Evolutionary conservation across 345 rosid genomes (phyloP).

Genomic region (Theobroma cacao): DNA sequence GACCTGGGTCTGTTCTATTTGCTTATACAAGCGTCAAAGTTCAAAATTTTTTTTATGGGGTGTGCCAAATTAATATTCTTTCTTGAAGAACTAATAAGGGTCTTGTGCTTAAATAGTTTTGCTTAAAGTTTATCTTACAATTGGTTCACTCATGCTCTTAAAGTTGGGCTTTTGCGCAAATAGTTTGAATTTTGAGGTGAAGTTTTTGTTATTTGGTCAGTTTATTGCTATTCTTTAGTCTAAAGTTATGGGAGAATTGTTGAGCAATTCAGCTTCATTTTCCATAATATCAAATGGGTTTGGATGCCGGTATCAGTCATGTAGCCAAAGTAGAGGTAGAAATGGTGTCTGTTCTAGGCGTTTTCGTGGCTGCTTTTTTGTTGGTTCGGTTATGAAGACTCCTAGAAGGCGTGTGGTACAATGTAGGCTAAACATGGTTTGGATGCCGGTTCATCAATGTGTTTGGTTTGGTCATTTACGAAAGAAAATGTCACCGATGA

Average conservation of each 20-base stretch:
- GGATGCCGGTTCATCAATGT: neutral
- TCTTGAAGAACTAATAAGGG: neutral
- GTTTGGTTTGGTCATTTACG: constrained; percentile 10
- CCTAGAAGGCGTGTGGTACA: constrained; percentile 21
- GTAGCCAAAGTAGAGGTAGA: neutral
- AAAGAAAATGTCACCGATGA: neutral
- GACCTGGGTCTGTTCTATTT: neutral
- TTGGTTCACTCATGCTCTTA: neutral
- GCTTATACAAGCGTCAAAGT: neutral
- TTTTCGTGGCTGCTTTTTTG: constrained; percentile 9
- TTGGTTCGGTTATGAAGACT: constrained; percentile 24
- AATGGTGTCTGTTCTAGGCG: neutral
- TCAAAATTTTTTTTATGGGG: neutral
- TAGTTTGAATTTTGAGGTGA: neutral
- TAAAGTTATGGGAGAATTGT: constrained; percentile 23
- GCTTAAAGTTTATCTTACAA: neutral
- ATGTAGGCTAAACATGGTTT: constrained; percentile 10
- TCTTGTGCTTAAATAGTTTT: neutral
- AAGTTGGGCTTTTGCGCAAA: neutral
- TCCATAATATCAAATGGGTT: constrained; percentile 16
- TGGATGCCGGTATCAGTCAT: constrained; percentile 14
- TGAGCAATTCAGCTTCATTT: constrained; percentile 25
- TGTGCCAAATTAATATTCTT: neutral
- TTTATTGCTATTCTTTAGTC: neutral
- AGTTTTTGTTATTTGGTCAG: neutral